Evolutionary conservation across 139 green algal genomes (phyloP).

Genomic region (Chlamydomonas eustigma): DNA sequence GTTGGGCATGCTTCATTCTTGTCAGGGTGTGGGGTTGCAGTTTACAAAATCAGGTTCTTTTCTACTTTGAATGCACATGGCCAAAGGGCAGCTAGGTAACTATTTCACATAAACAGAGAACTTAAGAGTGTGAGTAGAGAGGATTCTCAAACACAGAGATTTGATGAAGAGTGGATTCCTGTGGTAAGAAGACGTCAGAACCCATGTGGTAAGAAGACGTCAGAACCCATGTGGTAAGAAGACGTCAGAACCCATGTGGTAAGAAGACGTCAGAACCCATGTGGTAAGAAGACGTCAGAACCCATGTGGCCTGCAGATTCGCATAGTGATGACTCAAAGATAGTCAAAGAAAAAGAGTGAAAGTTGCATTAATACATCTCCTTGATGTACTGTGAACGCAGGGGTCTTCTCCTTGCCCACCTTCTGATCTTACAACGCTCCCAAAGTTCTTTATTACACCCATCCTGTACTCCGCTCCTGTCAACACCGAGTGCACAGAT

Average conservation of each 20-base stretch:
- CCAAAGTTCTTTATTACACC: neutral
- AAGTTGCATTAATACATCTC: no score
- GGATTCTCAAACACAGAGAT: no score
- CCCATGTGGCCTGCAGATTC: neutral
- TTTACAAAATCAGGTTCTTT: neutral
- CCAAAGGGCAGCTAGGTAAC: no score
- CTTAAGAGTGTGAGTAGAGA: no score
- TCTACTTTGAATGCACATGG: neutral
- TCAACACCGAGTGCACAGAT: neutral
- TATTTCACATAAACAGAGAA: no score
- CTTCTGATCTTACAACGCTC: neutral
- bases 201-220: no score
- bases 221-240: neutral
- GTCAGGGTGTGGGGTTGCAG: neutral
- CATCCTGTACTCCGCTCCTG: neutral
- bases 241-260: neutral
- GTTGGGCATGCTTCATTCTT: neutral
- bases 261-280: neutral
- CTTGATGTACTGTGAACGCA: neutral
- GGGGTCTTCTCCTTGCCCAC: neutral
- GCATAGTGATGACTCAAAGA: neutral
- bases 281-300: neutral
- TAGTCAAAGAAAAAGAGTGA: no score
- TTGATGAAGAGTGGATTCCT: no score
- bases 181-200: no score